These are phyloP conservation scores for Vitis rupestris DNA, from an alignment of 164 flowering plant species.

Conservation along the genomic window DNA sequence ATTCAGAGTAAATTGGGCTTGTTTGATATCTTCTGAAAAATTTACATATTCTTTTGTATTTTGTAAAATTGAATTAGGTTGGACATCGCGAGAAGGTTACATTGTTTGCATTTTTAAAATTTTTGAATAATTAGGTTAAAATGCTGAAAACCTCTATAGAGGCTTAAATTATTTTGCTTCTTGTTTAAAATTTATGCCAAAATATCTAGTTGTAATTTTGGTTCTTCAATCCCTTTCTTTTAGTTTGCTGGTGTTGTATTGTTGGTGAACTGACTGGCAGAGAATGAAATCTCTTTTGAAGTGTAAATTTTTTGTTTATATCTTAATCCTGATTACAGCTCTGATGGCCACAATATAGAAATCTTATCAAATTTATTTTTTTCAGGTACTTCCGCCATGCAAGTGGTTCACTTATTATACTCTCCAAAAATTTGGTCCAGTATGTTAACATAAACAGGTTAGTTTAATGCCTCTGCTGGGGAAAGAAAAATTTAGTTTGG, in stretches of 20 bases:
- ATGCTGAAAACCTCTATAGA: background rate
- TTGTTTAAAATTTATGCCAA: background rate
- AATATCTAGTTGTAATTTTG: no score
- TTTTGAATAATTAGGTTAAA: background rate
- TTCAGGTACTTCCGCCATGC: slow-evolving; percentile 98
- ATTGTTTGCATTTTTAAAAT: background rate
- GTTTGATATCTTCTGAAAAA: no score
- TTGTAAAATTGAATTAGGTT: no score
- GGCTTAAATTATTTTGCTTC: background rate
- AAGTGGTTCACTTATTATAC: slow-evolving; percentile 63
- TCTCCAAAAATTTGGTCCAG: slow-evolving; percentile 81
- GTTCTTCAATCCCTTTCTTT: no score
- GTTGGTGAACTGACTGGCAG: background rate
- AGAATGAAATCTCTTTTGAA: background rate
- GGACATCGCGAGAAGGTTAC: no score
- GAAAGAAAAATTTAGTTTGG: background rate
- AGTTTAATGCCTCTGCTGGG: slow-evolving; percentile 13
- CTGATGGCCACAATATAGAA: background rate
- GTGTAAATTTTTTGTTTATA: background rate
- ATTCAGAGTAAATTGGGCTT: no score
- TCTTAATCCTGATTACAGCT: background rate
- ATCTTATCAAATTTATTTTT: background rate
- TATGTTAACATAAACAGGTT: slow-evolving; percentile 89
- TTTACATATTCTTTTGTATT: no score
- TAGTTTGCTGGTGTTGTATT: background rate